A percentile compares a stretch with the other conserved stretches of the same genome.
Conservation (phyloP, 2,329 filamentous ascomycete genomes). For the Penicillium aurantiogriseum region DNA sequence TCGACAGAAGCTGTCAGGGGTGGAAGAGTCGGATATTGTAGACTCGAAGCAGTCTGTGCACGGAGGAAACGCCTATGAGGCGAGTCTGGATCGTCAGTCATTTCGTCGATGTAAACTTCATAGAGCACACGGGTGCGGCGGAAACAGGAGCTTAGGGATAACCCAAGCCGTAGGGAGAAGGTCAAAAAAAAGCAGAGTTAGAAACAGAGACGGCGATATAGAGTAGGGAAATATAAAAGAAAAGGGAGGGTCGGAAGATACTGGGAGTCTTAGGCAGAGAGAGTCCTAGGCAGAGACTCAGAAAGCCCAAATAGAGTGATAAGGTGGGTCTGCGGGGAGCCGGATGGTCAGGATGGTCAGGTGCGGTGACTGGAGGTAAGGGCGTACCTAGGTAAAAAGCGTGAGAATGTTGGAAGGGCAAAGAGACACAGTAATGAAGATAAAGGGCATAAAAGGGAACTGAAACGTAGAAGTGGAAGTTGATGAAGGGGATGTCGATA, state of each 20-base stretch:
- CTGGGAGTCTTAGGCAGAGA: neutral
- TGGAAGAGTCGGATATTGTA: conserved; percentile 45
- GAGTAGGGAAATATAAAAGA: neutral
- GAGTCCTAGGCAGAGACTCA: conserved; percentile 6
- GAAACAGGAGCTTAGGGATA: conserved; percentile 8
- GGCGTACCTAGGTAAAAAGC: neutral
- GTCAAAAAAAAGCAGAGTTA: conserved; percentile 8
- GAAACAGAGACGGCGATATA: neutral
- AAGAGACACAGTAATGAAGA: neutral
- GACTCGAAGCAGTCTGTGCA: conserved; percentile 29
- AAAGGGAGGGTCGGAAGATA: conserved; percentile 6
- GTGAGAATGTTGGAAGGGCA: neutral
- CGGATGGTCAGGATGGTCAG: conserved; percentile 2
- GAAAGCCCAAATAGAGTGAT: conserved; percentile 10
- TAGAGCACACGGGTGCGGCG: conserved; percentile 9
- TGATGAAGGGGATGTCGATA: neutral
- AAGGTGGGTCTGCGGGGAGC: conserved; percentile 13
- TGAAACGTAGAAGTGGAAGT: neutral
- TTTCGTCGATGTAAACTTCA: conserved; percentile 18
- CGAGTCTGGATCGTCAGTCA: conserved; percentile 41
- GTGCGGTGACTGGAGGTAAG: conserved; percentile 3
- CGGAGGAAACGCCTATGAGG: conserved; percentile 28
- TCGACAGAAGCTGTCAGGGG: conserved; percentile 40
- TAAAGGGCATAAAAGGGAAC: neutral
- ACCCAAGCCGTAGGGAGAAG: neutral